Evolutionary conservation across 2,329 filamentous ascomycete species (phyloP), one percentile per base, ranked within the genome.

Genomic region (Diaporthe sp.): DNA sequence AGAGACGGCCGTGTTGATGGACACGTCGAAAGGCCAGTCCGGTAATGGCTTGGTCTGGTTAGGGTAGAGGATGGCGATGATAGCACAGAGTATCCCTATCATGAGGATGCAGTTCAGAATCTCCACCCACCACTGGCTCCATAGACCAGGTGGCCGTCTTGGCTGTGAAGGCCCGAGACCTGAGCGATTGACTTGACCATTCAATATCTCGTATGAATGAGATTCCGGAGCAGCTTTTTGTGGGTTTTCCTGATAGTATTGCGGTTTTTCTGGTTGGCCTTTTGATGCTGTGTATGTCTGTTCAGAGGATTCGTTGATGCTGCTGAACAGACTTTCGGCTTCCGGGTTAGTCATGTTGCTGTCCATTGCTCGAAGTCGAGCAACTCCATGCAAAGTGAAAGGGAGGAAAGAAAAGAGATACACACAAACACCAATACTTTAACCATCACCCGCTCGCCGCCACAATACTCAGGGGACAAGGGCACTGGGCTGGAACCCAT

Each of bases 11-110:
- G 60, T 66, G 42, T 66, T 66, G 28, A 66, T 66, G 3, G 60
- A 66, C 9, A 66, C 42, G 40, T 66, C 60, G 60, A 66, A 66
- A 7, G 60, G 60, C 60, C 60, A 66, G 60, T 66, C 60, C 3
- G 60, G 60, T 17, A 66, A 35, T 66, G 60, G 40, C 33, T 66
- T 66, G 8, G 60, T 66, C 60, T 66, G 60, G 60, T 66, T 66
- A 1, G 60, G 60, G 22, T 66, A 66, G 28, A 66, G 60, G 12
- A 66, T 66, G 4, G 40, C 60, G 42, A 66, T 40, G 60, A 66
- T 66, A 19, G 60, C 60, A 9, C 28, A 66, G 60, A 66, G 40
- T 3, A 3, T 4, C 5, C 60, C 60, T 66, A 66, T 66, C 60
- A 66, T 66, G 8, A 66, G 60, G 28, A 66, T 50, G 19, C 60